These are phyloP conservation scores for Barnettozyma californica DNA, from an alignment of 805 yeast species.

Conservation along the genomic window DNA sequence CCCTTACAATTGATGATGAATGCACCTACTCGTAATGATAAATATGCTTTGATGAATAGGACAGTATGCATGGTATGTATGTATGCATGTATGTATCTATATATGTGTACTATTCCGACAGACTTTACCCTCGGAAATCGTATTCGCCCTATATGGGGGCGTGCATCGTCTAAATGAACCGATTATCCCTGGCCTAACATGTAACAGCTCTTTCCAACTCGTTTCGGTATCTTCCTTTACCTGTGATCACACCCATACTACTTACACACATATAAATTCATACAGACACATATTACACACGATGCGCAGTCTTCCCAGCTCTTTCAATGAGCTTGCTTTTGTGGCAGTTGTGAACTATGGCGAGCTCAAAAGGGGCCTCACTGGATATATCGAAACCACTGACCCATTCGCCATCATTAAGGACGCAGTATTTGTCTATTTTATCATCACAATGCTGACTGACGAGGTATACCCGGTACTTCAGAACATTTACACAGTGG, in stretches of 20 bases:
- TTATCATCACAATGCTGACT: background rate
- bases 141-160: too few species aligned
- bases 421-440: slow-evolving; percentile 1
- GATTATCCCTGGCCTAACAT: background rate
- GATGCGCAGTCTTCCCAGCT: background rate
- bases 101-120: background rate
- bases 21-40: background rate
- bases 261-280: background rate
- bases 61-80: too few species aligned
- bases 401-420: background rate
- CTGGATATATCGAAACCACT: background rate
- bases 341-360: background rate
- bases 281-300: background rate
- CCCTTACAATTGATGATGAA: slow-evolving; percentile 14
- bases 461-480: background rate
- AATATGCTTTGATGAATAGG: too few species aligned
- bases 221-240: background rate
- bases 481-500: background rate
- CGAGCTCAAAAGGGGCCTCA: background rate
- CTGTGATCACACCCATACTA: too few species aligned
- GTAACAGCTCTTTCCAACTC: background rate
- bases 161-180: background rate
- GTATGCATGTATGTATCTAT: too few species aligned
- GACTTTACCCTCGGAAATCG: background rate
- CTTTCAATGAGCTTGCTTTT: background rate